Evolutionary conservation across 225 moss, liverwort and hornwort genomes (phyloP).

Genomic region (Takakia lepidozioides): DNA sequence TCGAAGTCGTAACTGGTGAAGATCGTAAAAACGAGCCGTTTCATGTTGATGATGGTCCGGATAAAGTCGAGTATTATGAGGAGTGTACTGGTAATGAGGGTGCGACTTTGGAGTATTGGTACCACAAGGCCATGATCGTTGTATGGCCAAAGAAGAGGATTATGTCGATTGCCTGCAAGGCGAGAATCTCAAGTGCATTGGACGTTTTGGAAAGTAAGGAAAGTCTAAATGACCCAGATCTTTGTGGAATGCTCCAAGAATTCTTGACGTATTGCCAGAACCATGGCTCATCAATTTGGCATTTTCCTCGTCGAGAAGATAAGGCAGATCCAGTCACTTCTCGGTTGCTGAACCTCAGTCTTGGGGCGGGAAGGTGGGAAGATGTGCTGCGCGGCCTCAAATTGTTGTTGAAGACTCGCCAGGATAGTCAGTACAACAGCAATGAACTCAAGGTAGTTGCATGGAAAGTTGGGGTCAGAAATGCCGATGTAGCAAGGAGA

Average conservation of each 20-base stretch:
- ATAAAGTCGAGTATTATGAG: constrained; percentile 1
- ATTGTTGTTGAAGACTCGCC: too few species aligned
- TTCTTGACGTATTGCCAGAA: too few species aligned
- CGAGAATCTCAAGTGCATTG: background rate
- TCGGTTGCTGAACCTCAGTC: constrained; percentile 1
- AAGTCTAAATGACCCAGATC: too few species aligned
- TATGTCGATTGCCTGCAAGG: background rate
- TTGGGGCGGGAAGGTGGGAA: background rate
- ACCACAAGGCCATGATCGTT: constrained; percentile 10
- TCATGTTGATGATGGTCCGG: background rate
- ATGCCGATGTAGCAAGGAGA: background rate
- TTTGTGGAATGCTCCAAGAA: too few species aligned
- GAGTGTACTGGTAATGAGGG: background rate
- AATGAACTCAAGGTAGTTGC: too few species aligned
- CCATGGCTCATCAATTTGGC: too few species aligned
- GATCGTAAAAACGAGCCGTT: constrained; percentile 1
- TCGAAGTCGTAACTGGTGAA: constrained; percentile 1
- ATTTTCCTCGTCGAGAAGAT: too few species aligned
- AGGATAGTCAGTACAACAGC: too few species aligned
- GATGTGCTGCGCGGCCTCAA: constrained; percentile 3
- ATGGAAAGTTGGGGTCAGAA: constrained; percentile 10
- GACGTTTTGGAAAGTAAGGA: too few species aligned
- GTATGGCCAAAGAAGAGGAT: too few species aligned
- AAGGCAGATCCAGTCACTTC: background rate
- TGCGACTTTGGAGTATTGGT: constrained; percentile 4